These are phyloP conservation scores for Aspergillus novoparasiticus DNA, from an alignment of 2,329 filamentous ascomycete species.

Conservation along the genomic window DNA sequence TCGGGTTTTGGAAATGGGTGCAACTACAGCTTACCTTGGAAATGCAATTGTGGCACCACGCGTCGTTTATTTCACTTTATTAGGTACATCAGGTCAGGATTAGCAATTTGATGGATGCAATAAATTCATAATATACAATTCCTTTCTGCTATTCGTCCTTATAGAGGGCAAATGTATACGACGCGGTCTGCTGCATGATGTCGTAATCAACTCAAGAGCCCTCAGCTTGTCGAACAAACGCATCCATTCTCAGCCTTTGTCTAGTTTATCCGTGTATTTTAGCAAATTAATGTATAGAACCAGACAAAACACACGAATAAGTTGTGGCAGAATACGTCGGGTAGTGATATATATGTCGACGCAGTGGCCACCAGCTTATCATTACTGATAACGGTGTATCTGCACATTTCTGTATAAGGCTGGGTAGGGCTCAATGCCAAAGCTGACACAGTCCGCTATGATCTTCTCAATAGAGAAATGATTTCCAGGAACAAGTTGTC, in stretches of 20 bases:
- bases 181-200: background rate
- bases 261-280: background rate
- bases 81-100: background rate
- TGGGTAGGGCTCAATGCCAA: background rate
- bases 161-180: background rate
- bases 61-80: background rate
- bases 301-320: background rate
- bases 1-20: background rate
- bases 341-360: too few relatives aligned
- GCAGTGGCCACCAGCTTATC: background rate
- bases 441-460: background rate
- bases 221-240: background rate
- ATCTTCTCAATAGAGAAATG: background rate
- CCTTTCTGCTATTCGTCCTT: background rate
- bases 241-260: background rate
- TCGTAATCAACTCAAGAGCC: background rate
- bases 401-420: background rate
- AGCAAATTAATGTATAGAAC: background rate
- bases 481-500: background rate
- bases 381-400: background rate
- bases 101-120: background rate
- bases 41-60: background rate
- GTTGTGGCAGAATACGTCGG: too few relatives aligned
- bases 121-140: background rate
- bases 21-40: background rate